A percentile compares a stretch with the other conserved stretches of the same genome.
These are phyloP conservation scores for Suillus ampliporus DNA, from an alignment of 768 basidiomycete genomes.

Conservation along the genomic window DNA sequence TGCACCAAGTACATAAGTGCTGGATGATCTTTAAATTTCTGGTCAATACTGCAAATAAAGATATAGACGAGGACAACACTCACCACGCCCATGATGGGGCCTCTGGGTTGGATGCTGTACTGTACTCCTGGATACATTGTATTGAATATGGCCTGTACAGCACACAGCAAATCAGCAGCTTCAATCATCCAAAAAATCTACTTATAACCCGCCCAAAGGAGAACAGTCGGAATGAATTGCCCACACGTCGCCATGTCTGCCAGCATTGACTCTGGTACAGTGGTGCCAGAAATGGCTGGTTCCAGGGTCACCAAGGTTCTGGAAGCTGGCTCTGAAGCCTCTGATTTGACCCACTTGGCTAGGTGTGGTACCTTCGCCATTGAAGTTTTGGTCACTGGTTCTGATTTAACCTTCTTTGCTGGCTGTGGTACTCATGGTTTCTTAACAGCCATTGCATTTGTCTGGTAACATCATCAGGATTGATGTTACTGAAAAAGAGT, in stretches of 20 bases:
- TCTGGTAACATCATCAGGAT: background rate
- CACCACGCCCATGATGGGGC: constrained; percentile 14
- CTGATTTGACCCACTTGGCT: background rate
- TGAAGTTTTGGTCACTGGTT: background rate
- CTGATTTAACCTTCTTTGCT: background rate
- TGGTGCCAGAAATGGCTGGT: background rate
- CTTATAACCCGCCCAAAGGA: constrained; percentile 17
- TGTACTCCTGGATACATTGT: constrained; percentile 13
- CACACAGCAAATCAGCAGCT: constrained; percentile 1
- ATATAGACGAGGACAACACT: constrained; percentile 3
- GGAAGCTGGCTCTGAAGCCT: background rate
- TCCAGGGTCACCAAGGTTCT: no score
- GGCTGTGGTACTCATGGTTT: background rate
- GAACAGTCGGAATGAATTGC: background rate
- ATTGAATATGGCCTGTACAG: constrained; percentile 14
- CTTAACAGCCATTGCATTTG: background rate
- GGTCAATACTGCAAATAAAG: background rate
- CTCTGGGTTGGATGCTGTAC: constrained; percentile 8
- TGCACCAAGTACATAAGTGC: constrained; percentile 12
- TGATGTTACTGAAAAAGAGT: background rate
- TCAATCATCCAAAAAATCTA: constrained; percentile 13
- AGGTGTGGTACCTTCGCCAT: background rate
- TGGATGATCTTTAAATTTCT: constrained; percentile 9
- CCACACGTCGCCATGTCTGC: background rate
- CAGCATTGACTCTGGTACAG: background rate